Conservation (phyloP, 1,284 basidiomycete species). For the Serendipita sp. region DNA sequence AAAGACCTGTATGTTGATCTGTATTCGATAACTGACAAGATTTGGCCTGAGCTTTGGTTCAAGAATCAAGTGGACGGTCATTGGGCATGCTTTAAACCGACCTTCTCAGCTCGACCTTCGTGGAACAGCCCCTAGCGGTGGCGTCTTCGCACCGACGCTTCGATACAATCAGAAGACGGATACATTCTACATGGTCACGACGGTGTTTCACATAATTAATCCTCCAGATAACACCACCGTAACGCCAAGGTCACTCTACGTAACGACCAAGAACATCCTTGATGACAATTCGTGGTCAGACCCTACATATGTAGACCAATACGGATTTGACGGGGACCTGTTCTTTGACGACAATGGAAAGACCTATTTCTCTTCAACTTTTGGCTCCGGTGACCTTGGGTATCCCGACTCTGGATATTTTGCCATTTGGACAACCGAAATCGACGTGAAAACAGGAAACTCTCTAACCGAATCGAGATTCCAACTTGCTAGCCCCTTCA, state of each 20-base stretch:
- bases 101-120: slow-evolving; percentile 12
- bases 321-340: slow-evolving; percentile 11
- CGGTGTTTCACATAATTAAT: slow-evolving; percentile 11
- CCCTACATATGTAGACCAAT: slow-evolving; percentile 12
- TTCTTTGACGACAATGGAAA: slow-evolving; percentile 13
- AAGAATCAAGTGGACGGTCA: slow-evolving; percentile 13
- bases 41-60: not conserved
- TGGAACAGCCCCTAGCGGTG: slow-evolving; percentile 12
- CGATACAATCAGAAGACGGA: slow-evolving; percentile 7
- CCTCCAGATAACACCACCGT: slow-evolving; percentile 11
- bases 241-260: slow-evolving; percentile 9
- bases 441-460: slow-evolving; percentile 13
- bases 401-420: slow-evolving; percentile 13
- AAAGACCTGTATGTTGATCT: slow-evolving; percentile 9
- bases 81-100: slow-evolving; percentile 13
- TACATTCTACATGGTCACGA: slow-evolving; percentile 13
- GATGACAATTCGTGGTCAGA: slow-evolving; percentile 12
- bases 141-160: slow-evolving; percentile 7
- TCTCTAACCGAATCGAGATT: slow-evolving; percentile 11
- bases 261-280: slow-evolving; percentile 10
- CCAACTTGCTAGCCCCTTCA: slow-evolving; percentile 8
- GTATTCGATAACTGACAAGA: too few species aligned
- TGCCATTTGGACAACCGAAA: slow-evolving; percentile 13
- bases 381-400: slow-evolving; percentile 8
- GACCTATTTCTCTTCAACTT: slow-evolving; percentile 8